Evolutionary conservation across 2,329 filamentous ascomycete species (phyloP), one percentile per base, ranked within the genome.

Genomic region (Claviceps arundinis): DNA sequence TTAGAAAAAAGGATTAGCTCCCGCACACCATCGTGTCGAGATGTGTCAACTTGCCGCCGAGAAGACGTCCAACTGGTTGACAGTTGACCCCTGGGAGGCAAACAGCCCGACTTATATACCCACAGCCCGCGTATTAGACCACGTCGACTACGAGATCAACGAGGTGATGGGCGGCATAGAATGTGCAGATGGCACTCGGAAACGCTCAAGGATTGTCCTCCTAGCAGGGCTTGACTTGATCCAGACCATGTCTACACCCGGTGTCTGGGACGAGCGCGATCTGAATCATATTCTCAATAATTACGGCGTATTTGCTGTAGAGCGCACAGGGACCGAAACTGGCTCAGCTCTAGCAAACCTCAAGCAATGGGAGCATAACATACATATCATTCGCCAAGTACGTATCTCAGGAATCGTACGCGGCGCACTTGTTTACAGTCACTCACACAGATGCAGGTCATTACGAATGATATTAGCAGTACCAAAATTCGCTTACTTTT

Each of bases 71-170:
- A 89, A 86, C 50, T 67, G 65, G 83, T 74, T 94, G 55, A 89
- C 89, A 81, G 87, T 93, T 46, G 89, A 95, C 64, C 82, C 86
- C 0, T 94, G 87, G 84, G 90, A 95, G 73, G 86, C 88, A 38
- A 85, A 60, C 82, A 94, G 69, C 80, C 84, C 62, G 77, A 86
- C 58, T 6, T 97, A 95, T 65, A 84, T 89, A 56, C 89, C 89
- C 16, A 97, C 91, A 1, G 91, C 90, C 41, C 80, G 85, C 60
- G 90, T 95, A 42, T 74, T 96, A 48, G 89, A 95, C 63, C 91
- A 96, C 68, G 93, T 96, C 61, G 83, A 94, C 58, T 72, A 91
- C 63, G 89, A 96, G 66, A 87, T 96, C 64, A 95, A 96, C 65
- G 63, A 68, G 50, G 77, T 80, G 24, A 78, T 88, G 45, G 90